phyloP scores from a whole-genome alignment of 495 filamentous ascomycete species.

The Rusavskia elegans region DNA sequence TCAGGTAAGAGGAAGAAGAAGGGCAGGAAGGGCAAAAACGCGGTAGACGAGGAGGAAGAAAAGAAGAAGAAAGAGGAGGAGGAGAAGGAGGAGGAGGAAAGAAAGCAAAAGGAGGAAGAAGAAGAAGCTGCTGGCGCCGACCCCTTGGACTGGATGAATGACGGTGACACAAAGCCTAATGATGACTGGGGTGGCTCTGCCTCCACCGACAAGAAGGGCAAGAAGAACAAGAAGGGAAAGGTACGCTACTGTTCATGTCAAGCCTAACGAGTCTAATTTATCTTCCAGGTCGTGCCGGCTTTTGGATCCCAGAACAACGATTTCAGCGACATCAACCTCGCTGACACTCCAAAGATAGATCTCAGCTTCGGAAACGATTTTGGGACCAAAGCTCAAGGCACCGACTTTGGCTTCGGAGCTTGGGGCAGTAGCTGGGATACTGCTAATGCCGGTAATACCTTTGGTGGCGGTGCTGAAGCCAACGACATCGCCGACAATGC shows the following conservation, averaged over 20 bases:
- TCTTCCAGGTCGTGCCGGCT: constrained; percentile 10
- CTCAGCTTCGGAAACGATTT: constrained; percentile 23
- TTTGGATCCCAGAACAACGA: constrained; percentile 11
- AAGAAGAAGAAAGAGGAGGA: constrained; percentile 7
- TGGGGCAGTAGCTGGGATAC: constrained; percentile 29
- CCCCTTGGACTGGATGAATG: constrained; percentile 17
- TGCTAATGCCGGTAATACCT: neutral
- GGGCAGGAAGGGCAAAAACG: constrained; percentile 21
- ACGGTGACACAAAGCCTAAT: constrained; percentile 22
- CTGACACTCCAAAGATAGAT: constrained; percentile 29
- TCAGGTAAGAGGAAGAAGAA: constrained; percentile 29
- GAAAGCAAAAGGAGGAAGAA: no score
- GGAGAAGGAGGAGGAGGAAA: constrained; percentile 20
- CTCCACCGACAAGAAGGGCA: constrained; percentile 24
- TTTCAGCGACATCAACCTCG: constrained; percentile 32
- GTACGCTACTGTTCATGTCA: constrained; percentile 12
- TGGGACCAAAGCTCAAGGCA: constrained; percentile 18
- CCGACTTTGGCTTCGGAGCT: constrained; percentile 26
- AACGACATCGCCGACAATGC: constrained; percentile 16
- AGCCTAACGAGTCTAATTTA: neutral
- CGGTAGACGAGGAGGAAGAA: constrained; percentile 9
- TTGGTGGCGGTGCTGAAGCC: no score
- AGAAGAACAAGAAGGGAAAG: constrained; percentile 33
- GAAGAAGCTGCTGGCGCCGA: constrained; percentile 11
- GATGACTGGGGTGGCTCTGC: constrained; percentile 17